Percentiles rank a stretch among this genome's conserved stretches.
These are phyloP conservation scores for Pilobolus umbonatus DNA, from an alignment of 192 early-diverging fungal genomes.

Conservation along the genomic window DNA sequence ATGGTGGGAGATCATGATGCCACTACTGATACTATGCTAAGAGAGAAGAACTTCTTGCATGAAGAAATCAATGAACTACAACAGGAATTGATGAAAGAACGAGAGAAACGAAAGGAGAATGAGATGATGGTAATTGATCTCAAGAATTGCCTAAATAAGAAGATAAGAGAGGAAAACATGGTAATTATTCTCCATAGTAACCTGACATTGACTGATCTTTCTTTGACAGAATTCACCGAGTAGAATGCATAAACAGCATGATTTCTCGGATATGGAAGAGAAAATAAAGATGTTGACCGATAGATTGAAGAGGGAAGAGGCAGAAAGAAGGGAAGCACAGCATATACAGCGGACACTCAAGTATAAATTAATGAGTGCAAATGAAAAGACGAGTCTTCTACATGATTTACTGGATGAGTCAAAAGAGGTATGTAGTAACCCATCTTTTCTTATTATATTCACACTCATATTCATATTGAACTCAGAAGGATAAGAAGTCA, in stretches of 20 bases:
- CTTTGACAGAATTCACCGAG: too few species aligned
- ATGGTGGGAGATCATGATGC: conserved; percentile 13
- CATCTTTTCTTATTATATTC: background rate
- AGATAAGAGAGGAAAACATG: too few species aligned
- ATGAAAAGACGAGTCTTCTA: background rate
- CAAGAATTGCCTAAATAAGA: too few species aligned
- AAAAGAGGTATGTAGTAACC: background rate
- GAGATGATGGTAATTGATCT: too few species aligned
- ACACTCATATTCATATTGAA: background rate
- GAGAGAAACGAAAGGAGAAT: too few species aligned
- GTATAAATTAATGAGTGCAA: background rate
- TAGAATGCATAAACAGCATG: too few species aligned
- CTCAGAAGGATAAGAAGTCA: background rate
- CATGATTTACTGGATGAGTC: background rate
- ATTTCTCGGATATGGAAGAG: too few species aligned
- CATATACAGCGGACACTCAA: background rate
- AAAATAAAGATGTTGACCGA: too few species aligned
- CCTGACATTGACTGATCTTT: too few species aligned
- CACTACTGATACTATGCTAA: conserved; percentile 14
- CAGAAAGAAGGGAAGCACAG: background rate
- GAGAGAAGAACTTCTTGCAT: conserved; percentile 8
- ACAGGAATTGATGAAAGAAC: background rate
- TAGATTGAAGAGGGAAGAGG: too few species aligned
- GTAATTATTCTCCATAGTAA: too few species aligned
- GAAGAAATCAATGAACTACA: conserved; percentile 19